These are phyloP conservation scores for Plicaturopsis crispa DNA, from an alignment of 768 basidiomycete genomes.

Conservation along the genomic window DNA sequence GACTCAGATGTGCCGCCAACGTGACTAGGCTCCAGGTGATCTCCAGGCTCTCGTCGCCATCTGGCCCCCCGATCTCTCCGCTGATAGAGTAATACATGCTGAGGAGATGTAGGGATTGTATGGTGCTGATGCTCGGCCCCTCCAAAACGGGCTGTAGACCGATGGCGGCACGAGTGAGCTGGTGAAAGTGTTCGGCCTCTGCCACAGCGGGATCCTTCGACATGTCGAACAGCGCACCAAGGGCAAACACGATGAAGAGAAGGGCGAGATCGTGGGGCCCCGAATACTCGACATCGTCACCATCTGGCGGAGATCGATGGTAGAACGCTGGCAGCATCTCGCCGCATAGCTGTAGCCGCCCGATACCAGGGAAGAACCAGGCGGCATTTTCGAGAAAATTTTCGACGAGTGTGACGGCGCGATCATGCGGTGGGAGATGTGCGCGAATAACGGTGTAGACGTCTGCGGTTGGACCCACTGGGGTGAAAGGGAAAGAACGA, in stretches of 20 bases:
- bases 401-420: constrained; percentile 35
- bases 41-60: constrained; percentile 63
- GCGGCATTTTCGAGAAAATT: constrained; percentile 39
- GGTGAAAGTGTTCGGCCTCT: constrained; percentile 59
- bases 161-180: constrained; percentile 59
- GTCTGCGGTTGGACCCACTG: constrained; percentile 38
- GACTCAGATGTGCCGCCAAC: constrained; percentile 57
- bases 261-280: constrained; percentile 43
- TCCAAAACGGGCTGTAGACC: constrained; percentile 62
- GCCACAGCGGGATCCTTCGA: constrained; percentile 17
- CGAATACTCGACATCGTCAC: constrained; percentile 19
- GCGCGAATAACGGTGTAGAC: constrained; percentile 43
- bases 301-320: constrained; percentile 7
- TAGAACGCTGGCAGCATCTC: constrained; percentile 37
- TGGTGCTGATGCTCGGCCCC: constrained; percentile 62
- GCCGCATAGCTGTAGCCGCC: constrained; percentile 34
- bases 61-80: constrained; percentile 45
- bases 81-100: constrained; percentile 68
- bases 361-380: constrained; percentile 46
- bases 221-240: constrained; percentile 27
- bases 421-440: constrained; percentile 47
- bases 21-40: constrained; percentile 62
- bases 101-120: constrained; percentile 61
- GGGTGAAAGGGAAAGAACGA: constrained; percentile 57
- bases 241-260: constrained; percentile 42